Evolutionary conservation across 805 yeast species (phyloP).

Genomic region (Candida ovalis): DNA sequence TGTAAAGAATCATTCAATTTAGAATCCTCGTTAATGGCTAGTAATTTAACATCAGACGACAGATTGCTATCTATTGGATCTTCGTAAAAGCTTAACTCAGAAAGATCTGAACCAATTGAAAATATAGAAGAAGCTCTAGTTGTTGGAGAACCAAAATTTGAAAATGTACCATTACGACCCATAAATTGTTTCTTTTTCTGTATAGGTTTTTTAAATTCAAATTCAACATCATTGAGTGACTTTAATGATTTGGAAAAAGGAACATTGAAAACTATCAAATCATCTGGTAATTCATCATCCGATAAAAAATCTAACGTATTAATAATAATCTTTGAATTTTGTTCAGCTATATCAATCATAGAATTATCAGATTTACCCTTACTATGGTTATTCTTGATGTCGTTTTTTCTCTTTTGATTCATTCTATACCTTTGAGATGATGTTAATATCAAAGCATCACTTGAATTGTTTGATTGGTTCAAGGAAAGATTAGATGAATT

Average conservation of each 20-base stretch:
- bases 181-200: background rate
- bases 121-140: constrained; percentile 46
- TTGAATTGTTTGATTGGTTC: background rate
- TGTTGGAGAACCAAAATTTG: constrained; percentile 28
- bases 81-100: constrained; percentile 21
- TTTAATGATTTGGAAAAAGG: constrained; percentile 57
- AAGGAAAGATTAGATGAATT: background rate
- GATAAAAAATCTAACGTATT: constrained; percentile 36
- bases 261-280: constrained; percentile 55
- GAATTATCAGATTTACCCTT: constrained; percentile 4
- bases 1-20: constrained; percentile 36
- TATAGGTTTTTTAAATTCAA: constrained; percentile 21
- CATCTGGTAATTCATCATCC: constrained; percentile 53
- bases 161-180: constrained; percentile 8
- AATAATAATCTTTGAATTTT: constrained; percentile 5
- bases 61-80: constrained; percentile 20
- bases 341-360: constrained; percentile 7
- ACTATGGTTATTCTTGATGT: constrained; percentile 1
- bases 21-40: constrained; percentile 31
- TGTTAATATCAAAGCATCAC: constrained; percentile 14
- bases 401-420: constrained; percentile 18
- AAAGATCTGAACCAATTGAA: constrained; percentile 32
- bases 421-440: constrained; percentile 28
- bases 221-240: constrained; percentile 35
- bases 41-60: constrained; percentile 34